Evolutionary conservation across 2,329 filamentous ascomycete species (phyloP), one percentile per base, ranked within the genome.

Genomic region (Lasiodiplodia sp.): DNA sequence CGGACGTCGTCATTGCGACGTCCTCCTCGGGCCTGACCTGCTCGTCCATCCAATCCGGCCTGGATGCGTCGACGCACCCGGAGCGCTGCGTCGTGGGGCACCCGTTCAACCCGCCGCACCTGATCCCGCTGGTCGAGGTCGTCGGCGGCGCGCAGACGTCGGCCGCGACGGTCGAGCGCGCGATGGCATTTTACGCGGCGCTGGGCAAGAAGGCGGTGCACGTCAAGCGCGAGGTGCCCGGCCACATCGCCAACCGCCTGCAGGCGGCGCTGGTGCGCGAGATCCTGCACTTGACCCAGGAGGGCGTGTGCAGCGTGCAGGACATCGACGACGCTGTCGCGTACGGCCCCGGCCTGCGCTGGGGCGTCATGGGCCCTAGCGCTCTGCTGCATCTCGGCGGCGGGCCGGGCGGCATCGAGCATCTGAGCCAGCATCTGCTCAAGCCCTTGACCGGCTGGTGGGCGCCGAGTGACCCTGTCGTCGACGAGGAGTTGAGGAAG

Each of bases 21-120:
- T 79, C 78, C 6, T 81, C 79, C 4, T 81, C 78, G 8, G 80
- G 81, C 16, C 72, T 82, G 10, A 79, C 77, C 1, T 77, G 71
- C 73, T 77, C 74, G 40, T 74, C 71, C 55, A 75, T 78, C 62
- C 72, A 73, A n/a, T 69, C 71, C 21, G 74, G 75, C 63, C 72
- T 72, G 51, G 16, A 8, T 56, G 67, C 12, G 23, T 12, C 70
- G 73, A 37, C 18, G 7, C 71, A 75, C 38, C 78, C 80, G 0
- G 73, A 71, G 23, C 76, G 81, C n/a, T 75, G 81, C 40, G 71
- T 83, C 0, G 78, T 85, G 31, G 82, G 82, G 4, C 83, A 85
- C 70, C 82, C 83, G 0, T 84, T 84, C 75, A 84, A 85, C 70
- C 83, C 83, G 10, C 83, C 82, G 6, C 83, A 85, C 70, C 74